phyloP scores from a whole-genome alignment of 2,329 filamentous ascomycete species.

The Phialophora macrospora region DNA sequence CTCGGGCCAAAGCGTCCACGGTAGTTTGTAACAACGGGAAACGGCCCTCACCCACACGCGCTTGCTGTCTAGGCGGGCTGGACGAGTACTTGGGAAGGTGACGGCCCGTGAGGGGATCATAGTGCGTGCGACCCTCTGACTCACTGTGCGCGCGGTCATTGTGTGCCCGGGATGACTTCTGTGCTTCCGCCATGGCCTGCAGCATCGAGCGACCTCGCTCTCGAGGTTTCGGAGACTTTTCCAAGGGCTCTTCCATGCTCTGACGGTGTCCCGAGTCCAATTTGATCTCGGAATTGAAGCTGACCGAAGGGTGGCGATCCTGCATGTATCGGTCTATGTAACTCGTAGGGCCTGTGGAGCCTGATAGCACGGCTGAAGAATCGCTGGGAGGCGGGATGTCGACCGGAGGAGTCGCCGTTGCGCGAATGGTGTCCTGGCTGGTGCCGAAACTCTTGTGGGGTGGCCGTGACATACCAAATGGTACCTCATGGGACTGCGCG shows the following conservation, averaged over 20 bases:
- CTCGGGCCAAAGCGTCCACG: conserved; percentile 39
- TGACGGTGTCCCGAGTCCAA: conserved; percentile 48
- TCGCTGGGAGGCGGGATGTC: conserved; percentile 51
- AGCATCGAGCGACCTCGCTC: conserved; percentile 35
- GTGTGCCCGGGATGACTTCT: conserved; percentile 20
- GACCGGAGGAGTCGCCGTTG: conserved; percentile 51
- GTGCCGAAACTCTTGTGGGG: conserved; percentile 24
- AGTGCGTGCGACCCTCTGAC: conserved; percentile 33
- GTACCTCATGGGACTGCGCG: conserved; percentile 1
- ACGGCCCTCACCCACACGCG: conserved; percentile 38
- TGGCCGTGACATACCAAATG: conserved; percentile 24
- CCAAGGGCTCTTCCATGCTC: conserved; percentile 48
- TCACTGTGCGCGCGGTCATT: conserved; percentile 35
- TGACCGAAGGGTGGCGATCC: conserved; percentile 49
- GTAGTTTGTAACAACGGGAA: conserved; percentile 40
- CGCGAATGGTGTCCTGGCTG: conserved; percentile 37
- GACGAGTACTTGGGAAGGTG: conserved; percentile 34
- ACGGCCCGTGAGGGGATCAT: conserved; percentile 38
- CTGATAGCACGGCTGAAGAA: conserved; percentile 34
- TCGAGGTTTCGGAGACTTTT: conserved; percentile 41
- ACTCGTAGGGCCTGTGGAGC: conserved; percentile 37
- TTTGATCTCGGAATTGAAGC: conserved; percentile 49
- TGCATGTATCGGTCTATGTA: conserved; percentile 48
- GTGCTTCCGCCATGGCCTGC: conserved; percentile 30
- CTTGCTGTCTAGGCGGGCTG: conserved; percentile 36